Base-by-base conservation (phyloP, 2,329 filamentous ascomycete species). In the Exophiala dermatitidis region DNA sequence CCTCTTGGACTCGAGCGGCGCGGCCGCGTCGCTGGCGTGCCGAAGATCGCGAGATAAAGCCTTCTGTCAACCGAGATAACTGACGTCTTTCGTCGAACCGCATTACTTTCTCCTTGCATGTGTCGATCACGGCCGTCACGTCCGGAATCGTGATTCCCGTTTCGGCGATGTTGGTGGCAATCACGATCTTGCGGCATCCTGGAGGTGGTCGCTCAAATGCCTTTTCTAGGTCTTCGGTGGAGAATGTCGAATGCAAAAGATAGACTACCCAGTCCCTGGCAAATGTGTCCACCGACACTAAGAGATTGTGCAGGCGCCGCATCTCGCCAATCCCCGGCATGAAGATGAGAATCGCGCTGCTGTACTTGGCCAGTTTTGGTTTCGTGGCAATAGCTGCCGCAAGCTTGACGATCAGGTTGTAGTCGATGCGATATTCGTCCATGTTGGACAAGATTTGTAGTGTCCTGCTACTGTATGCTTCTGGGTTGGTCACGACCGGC, bases 91-190 rank as follows among this genome's bases (percentile, higher is more conserved):
- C 93, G 65, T 98, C 91, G 63, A 95, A 97, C 30, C 91, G 76
- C 50, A 56, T 56, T 33, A 59, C 36, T 61, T 94, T 90, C 70
- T 97, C 91, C 69, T 95, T 97, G 52, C 93, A 93, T 0, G 90
- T 90, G 68, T 98, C 93, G 54, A 98, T 86, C 43, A 98, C 93
- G 63, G 90, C 95, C 0, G 93, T 97, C 31, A 98, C 88, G 67
- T 98, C 93, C 1, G 93, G 93, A 60, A 98, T 98, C 0, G 93
- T 98, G 66, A 98, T 95, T 74, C 93, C 93, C 0, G 93, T 98
- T 69, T 98, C 93, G 3, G 93, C 93, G 68, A 98, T 98, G 66
- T 98, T 98, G 9, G 93, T 98, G 1, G 93, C 90, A 50, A 98
- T 79, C 1, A 98, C 91, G 59, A 98, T 93, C 72, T 98, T 98